Conservation (phyloP, 192 early-diverging fungal species). For the Entomortierella beljakovae region DNA sequence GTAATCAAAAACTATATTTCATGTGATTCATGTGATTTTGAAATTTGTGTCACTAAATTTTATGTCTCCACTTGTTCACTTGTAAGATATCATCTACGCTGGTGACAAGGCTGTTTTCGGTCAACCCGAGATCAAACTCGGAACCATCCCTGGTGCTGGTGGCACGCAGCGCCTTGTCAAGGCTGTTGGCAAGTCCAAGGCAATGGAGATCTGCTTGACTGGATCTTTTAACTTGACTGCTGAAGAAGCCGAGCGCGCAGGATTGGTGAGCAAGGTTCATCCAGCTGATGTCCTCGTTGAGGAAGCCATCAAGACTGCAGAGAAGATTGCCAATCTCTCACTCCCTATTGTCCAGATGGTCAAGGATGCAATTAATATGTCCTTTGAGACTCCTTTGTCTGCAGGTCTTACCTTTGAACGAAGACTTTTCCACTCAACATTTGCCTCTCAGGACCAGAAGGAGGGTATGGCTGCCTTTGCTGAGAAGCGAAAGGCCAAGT, state of each 20-base stretch:
- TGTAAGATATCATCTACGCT: slow-evolving; percentile 92
- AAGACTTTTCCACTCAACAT: slow-evolving; percentile 91
- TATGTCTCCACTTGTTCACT: background rate
- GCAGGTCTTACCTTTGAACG: slow-evolving; percentile 94
- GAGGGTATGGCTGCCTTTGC: slow-evolving; percentile 97
- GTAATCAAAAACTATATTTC: too few species aligned
- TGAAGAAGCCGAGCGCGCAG: slow-evolving; percentile 83
- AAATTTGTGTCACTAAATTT: background rate
- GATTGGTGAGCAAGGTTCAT: slow-evolving; percentile 92
- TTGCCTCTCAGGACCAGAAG: slow-evolving; percentile 94
- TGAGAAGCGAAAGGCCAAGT: slow-evolving; percentile 91
- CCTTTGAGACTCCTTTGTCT: slow-evolving; percentile 87
- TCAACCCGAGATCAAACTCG: slow-evolving; percentile 99
- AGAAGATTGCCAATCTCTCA: slow-evolving; percentile 87
- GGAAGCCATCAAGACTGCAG: slow-evolving; percentile 90
- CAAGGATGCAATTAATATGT: slow-evolving; percentile 97
- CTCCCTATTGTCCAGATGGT: slow-evolving; percentile 91
- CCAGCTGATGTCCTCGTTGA: slow-evolving; percentile 89
- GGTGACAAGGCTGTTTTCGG: slow-evolving; percentile 97
- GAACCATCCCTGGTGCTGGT: slow-evolving; percentile 94
- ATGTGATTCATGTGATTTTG: too few species aligned
- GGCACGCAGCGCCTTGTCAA: slow-evolving; percentile 88
- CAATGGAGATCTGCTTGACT: slow-evolving; percentile 96
- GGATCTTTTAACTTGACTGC: slow-evolving; percentile 87
- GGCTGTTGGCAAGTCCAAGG: slow-evolving; percentile 97